Evolutionary conservation across 208 protist genomes (phyloP), one percentile per base, ranked within the genome.

Genomic region (Kentomonas sorsogonicus): DNA sequence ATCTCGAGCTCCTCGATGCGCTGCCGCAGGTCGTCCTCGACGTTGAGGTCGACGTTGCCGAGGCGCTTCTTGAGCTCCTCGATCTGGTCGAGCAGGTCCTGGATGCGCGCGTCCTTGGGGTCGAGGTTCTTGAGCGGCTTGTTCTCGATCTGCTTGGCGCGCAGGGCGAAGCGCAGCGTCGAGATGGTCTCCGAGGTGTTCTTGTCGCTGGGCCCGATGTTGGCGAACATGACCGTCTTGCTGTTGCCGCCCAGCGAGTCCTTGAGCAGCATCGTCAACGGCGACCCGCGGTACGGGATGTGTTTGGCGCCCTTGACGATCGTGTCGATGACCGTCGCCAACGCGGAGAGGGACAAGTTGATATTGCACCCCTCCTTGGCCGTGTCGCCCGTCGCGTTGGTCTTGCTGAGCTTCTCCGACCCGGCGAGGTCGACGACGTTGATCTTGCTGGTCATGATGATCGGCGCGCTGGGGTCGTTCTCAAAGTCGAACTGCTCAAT

Each of bases 401-500:
- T 98, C 65, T 91, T 91, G 64, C 83, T 90, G 39, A 94, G 71
- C 69, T 93, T 86, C 61, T 98, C 95, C 22, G 80, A 93, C 5
- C 95, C 95, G 25, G 95, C 95, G n/a, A 98, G 67, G 63, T 98
- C 95, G 27, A 98, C 91, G 2, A 98, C 70, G 55, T 96, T 95
- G 43, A 98, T 91, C 63, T 92, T 95, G 66, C 84, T 92, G 26
- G 75, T 84, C 72, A 92, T 83, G 60, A 91, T 71, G 55, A 91
- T 86, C 1, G 84, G 79, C 29, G 70, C 72, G 61, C 76, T 89
- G 29, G 80, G 79, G 64, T 91, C 86, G 41, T 95, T 86, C 57
- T 92, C 84, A 55, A 91, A 89, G 69, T 91, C 77, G 60, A 89
- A 81, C 57, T 92, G 73, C 60, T 93, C 83, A 40, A 96, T 77